A percentile compares a stretch with the other conserved stretches of the same genome.
These are phyloP conservation scores for Drechslera avenae DNA, from an alignment of 2,329 filamentous ascomycete genomes.

Conservation along the genomic window DNA sequence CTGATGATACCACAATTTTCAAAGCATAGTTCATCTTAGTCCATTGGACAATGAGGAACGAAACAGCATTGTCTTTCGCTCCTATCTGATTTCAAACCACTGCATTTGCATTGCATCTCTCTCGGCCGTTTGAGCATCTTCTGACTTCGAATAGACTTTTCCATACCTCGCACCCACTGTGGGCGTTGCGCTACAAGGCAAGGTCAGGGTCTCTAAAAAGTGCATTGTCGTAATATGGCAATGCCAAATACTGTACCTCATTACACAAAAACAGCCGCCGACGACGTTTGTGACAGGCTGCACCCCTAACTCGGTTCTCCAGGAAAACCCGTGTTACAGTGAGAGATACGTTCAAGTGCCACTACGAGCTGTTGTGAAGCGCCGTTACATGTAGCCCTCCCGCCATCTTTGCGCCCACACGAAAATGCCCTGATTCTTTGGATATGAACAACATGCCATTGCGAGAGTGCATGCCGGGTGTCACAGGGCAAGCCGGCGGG, in stretches of 20 bases:
- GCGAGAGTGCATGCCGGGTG: neutral
- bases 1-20: slow-evolving; percentile 48
- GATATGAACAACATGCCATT: slow-evolving; percentile 6
- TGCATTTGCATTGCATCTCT: neutral
- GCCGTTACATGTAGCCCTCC: slow-evolving; percentile 28
- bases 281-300: slow-evolving; percentile 21
- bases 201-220: slow-evolving; percentile 4
- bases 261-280: slow-evolving; percentile 17
- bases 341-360: slow-evolving; percentile 21
- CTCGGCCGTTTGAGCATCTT: slow-evolving; percentile 2
- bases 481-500: slow-evolving; percentile 25
- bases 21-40: slow-evolving; percentile 54
- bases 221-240: slow-evolving; percentile 12
- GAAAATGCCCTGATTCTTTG: slow-evolving; percentile 10
- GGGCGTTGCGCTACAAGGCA: slow-evolving; percentile 3
- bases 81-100: slow-evolving; percentile 45
- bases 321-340: slow-evolving; percentile 11
- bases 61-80: slow-evolving; percentile 51
- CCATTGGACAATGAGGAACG: slow-evolving; percentile 47
- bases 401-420: slow-evolving; percentile 15
- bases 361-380: slow-evolving; percentile 17
- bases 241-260: slow-evolving; percentile 9
- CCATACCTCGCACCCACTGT: neutral
- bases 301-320: slow-evolving; percentile 5
- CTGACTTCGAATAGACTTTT: slow-evolving; percentile 11